phyloP scores from a whole-genome alignment of 805 yeast genomes.

The Starmerella tilneyi region DNA sequence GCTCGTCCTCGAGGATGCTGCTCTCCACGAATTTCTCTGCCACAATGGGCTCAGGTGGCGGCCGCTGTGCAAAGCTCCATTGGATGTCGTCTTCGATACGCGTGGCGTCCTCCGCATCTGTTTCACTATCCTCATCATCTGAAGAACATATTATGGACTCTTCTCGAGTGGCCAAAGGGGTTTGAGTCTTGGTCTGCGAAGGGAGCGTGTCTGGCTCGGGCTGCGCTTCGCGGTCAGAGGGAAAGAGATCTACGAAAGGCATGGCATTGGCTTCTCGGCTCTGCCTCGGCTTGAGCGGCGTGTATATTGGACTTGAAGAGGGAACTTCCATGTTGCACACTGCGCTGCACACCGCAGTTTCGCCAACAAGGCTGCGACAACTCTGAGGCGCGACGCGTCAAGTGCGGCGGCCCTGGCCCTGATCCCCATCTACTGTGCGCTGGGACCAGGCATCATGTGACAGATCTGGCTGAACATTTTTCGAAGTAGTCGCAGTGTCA shows the following conservation, averaged over 20 bases:
- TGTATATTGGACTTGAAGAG: conserved; percentile 26
- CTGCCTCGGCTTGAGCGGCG: conserved; percentile 21
- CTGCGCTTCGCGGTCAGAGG: background rate
- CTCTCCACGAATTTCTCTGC: background rate
- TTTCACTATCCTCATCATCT: background rate
- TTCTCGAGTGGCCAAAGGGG: background rate
- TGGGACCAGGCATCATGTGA: no score
- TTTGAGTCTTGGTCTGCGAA: background rate
- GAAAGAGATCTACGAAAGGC: background rate
- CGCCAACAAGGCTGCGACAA: no score
- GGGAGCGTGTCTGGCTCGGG: background rate
- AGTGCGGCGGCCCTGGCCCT: no score
- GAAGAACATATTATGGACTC: conserved; percentile 3
- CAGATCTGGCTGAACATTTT: background rate
- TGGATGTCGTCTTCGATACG: background rate
- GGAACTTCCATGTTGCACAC: conserved; percentile 28
- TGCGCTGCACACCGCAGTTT: no score
- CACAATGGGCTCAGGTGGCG: background rate
- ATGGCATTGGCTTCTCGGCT: background rate
- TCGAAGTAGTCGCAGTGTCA: no score
- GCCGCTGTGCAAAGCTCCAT: conserved; percentile 1
- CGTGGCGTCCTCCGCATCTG: conserved; percentile 1
- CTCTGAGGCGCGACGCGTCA: no score
- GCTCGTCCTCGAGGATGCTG: conserved; percentile 2
- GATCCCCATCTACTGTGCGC: no score